These are phyloP conservation scores for Populus alba DNA, from an alignment of 345 rosid species.

Conservation along the genomic window DNA sequence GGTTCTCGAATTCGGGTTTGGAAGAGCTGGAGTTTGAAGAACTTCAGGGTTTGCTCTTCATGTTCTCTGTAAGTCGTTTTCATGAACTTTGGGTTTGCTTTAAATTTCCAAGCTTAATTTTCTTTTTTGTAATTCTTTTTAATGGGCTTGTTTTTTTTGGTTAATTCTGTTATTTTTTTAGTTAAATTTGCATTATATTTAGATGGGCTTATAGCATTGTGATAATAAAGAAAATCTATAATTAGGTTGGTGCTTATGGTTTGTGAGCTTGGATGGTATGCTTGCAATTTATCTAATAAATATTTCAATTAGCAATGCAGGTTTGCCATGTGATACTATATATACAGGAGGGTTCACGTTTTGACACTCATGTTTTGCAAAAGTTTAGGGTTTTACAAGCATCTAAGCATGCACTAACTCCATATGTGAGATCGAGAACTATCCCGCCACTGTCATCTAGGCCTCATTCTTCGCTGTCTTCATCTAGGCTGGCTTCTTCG, in stretches of 20 bases:
- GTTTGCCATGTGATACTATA: constrained; percentile 75
- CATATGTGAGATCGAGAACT: constrained; percentile 50
- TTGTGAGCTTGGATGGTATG: neutral
- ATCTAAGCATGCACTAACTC: constrained; percentile 61
- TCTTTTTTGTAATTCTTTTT: neutral
- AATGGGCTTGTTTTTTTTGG: neutral
- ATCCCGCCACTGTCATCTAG: constrained; percentile 47
- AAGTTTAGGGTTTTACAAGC: constrained; percentile 75
- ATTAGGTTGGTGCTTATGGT: neutral
- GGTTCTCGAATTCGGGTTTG: constrained; percentile 26
- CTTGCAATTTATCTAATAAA: constrained; percentile 12
- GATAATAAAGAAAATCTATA: neutral
- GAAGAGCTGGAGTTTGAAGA: constrained; percentile 72
- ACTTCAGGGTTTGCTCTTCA: constrained; percentile 79
- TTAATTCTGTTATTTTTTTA: neutral
- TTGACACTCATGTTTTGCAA: constrained; percentile 60
- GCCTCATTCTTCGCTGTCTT: constrained; percentile 44
- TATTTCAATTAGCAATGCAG: constrained; percentile 55
- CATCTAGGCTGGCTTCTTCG: constrained; percentile 31
- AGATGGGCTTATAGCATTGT: neutral
- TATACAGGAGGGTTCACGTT: constrained; percentile 62
- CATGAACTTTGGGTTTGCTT: neutral
- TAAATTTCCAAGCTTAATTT: neutral
- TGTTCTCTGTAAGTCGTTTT: constrained; percentile 72
- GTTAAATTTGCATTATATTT: neutral